These are phyloP conservation scores for Capronia coronata DNA, from an alignment of 2,329 filamentous ascomycete species.

Conservation along the genomic window DNA sequence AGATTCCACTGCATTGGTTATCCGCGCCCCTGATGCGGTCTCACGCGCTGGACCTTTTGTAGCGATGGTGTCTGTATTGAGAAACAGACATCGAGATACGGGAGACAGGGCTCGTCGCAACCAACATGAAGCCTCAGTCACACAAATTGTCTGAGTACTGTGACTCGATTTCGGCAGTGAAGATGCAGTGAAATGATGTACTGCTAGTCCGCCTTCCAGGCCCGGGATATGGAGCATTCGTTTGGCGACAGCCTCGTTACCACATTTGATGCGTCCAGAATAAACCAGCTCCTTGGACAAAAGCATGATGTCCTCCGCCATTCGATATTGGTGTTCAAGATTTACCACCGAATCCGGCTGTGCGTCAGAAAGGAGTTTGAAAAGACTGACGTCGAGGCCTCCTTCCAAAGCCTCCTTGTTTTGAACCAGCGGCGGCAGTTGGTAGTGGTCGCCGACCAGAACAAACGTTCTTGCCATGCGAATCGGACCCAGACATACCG, in stretches of 20 bases:
- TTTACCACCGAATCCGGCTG: constrained; percentile 85
- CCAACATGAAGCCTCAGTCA: constrained; percentile 58
- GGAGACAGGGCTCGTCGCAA: constrained; percentile 65
- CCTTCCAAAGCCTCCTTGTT: constrained; percentile 81
- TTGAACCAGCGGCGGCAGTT: constrained; percentile 87
- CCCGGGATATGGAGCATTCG: constrained; percentile 63
- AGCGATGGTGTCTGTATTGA: constrained; percentile 76
- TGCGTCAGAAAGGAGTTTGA: constrained; percentile 83
- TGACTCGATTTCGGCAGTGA: constrained; percentile 23
- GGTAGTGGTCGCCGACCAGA: constrained; percentile 92
- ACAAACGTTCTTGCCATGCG: constrained; percentile 89
- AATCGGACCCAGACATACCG: constrained; percentile 89
- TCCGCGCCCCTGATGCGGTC: constrained; percentile 66
- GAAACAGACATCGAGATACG: constrained; percentile 68
- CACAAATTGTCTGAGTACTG: constrained; percentile 28
- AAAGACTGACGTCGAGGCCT: constrained; percentile 85
- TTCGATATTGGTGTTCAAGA: constrained; percentile 92
- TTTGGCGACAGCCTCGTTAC: constrained; percentile 66
- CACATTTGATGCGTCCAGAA: constrained; percentile 81
- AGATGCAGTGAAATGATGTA: constrained; percentile 54
- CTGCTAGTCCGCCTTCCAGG: constrained; percentile 51
- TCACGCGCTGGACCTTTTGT: constrained; percentile 55
- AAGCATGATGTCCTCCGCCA: constrained; percentile 95
- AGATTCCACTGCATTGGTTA: constrained; percentile 81
- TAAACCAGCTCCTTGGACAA: constrained; percentile 93